A percentile compares a stretch with the other conserved stretches of the same genome.
These are phyloP conservation scores for Helotiales sp. DNA, from an alignment of 2,329 filamentous ascomycete species.

Conservation along the genomic window DNA sequence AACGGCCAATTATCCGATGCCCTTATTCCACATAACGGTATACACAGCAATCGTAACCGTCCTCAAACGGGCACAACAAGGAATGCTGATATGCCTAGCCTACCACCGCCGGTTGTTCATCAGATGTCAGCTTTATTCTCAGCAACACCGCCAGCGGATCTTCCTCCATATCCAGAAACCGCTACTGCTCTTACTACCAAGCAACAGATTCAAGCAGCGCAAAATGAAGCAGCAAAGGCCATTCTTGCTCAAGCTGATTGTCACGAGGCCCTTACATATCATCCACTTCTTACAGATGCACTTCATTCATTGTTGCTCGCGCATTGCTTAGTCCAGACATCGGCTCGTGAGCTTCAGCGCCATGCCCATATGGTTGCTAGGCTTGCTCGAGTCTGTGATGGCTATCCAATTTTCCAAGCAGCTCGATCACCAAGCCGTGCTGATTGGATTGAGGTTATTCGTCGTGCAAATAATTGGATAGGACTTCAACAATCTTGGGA, in stretches of 20 bases:
- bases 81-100: constrained; percentile 40
- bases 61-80: constrained; percentile 32
- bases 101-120: constrained; percentile 50
- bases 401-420: constrained; percentile 77
- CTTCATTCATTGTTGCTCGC: constrained; percentile 77
- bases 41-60: constrained; percentile 31
- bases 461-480: constrained; percentile 69
- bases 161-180: constrained; percentile 65
- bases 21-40: constrained; percentile 43
- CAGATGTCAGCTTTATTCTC: constrained; percentile 68
- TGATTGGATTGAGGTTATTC: constrained; percentile 78
- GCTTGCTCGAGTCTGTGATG: constrained; percentile 71
- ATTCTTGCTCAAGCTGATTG: constrained; percentile 43
- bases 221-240: constrained; percentile 33
- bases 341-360: constrained; percentile 72
- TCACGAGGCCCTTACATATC: constrained; percentile 73
- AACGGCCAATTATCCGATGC: constrained; percentile 40
- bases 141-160: constrained; percentile 61
- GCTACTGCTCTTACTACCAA: constrained; percentile 34
- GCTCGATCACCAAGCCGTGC: constrained; percentile 69
- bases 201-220: constrained; percentile 33
- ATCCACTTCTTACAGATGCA: constrained; percentile 76
- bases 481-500: constrained; percentile 68
- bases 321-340: constrained; percentile 78
- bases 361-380: constrained; percentile 82